These are phyloP conservation scores for Dimargaris verticillata DNA, from an alignment of 192 early-diverging fungal species.

Conservation along the genomic window DNA sequence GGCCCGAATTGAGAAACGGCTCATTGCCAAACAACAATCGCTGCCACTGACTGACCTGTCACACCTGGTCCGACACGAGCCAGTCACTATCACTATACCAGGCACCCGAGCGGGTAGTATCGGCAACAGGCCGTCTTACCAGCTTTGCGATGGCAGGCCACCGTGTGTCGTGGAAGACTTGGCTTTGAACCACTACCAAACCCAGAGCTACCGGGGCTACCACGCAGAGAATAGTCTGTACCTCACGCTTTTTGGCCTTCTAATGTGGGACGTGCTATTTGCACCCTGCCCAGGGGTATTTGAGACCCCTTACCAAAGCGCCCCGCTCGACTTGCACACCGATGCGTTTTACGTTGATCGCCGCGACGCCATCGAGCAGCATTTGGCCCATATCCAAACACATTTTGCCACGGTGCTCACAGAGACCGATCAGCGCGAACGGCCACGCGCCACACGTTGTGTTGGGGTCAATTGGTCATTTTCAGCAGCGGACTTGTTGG, in stretches of 20 bases:
- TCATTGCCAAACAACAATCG: constrained; percentile 9
- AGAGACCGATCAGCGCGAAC: constrained; percentile 22
- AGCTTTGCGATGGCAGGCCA: constrained; percentile 30
- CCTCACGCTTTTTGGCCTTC: constrained; percentile 38
- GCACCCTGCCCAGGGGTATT: constrained; percentile 40
- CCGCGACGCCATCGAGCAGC: constrained; percentile 19
- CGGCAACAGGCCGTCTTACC: constrained; percentile 17
- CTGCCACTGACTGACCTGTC: background rate
- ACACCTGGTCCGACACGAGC: constrained; percentile 9
- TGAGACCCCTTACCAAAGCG: constrained; percentile 51
- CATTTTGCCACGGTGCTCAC: constrained; percentile 16
- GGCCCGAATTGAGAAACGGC: constrained; percentile 19
- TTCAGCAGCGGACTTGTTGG: constrained; percentile 20
- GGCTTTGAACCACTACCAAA: constrained; percentile 41
- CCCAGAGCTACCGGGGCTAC: constrained; percentile 39
- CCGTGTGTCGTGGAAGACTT: constrained; percentile 46
- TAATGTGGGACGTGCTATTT: constrained; percentile 61
- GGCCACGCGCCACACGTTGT: constrained; percentile 23
- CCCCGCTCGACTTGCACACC: constrained; percentile 45
- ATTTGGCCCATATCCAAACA: constrained; percentile 13
- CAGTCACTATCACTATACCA: background rate
- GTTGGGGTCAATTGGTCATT: constrained; percentile 33
- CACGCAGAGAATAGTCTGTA: constrained; percentile 47
- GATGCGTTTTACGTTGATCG: constrained; percentile 41
- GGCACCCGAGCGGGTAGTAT: constrained; percentile 10